These are phyloP conservation scores for Adansonia gregorii DNA, from an alignment of 441 rosid species.

Conservation along the genomic window DNA sequence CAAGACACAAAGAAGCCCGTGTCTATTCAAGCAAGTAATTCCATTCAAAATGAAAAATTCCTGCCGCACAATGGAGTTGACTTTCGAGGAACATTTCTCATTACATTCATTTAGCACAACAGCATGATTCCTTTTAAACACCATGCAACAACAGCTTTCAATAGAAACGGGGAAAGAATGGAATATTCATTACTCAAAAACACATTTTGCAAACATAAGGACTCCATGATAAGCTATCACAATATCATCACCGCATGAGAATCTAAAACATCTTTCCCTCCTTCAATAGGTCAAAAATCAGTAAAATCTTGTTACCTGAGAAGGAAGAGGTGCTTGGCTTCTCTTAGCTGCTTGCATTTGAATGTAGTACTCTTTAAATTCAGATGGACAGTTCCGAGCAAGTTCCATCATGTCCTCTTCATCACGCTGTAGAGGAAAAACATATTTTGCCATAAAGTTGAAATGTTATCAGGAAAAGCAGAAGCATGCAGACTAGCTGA, in stretches of 20 bases:
- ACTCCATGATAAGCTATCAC: slow-evolving; percentile 11
- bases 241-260: neutral
- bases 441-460: neutral
- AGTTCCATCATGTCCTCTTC: slow-evolving; percentile 80
- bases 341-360: slow-evolving; percentile 96
- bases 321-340: slow-evolving; percentile 88
- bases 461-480: slow-evolving; percentile 13
- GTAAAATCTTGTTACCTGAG: slow-evolving; percentile 54
- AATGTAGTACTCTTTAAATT: slow-evolving; percentile 83
- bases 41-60: slow-evolving; percentile 6
- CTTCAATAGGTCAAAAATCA: slow-evolving; percentile 12
- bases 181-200: slow-evolving; percentile 1
- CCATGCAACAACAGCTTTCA: neutral
- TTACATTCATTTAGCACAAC: neutral
- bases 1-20: neutral
- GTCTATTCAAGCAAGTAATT: neutral
- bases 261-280: neutral
- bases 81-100: neutral
- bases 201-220: neutral
- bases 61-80: neutral
- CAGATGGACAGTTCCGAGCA: slow-evolving; percentile 70
- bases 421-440: slow-evolving; percentile 64
- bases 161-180: neutral
- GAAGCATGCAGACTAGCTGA: neutral
- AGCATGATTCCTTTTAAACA: neutral